These are phyloP conservation scores for Aspergillus hancockii DNA, from an alignment of 495 filamentous ascomycete genomes.

Conservation along the genomic window DNA sequence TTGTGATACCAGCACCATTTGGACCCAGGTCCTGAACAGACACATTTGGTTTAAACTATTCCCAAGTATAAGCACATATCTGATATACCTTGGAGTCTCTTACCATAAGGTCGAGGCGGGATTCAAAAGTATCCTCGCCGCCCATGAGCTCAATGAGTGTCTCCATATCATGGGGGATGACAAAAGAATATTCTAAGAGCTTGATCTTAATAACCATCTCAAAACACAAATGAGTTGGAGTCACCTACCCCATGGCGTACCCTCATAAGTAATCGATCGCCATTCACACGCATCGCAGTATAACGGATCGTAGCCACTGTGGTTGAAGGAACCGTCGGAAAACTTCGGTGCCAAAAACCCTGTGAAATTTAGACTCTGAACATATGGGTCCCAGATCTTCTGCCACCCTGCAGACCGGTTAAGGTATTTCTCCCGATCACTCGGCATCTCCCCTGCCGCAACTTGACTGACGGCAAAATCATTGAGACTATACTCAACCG, in stretches of 20 bases:
- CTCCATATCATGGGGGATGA: conserved; percentile 66
- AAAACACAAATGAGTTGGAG: background rate
- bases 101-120: conserved; percentile 53
- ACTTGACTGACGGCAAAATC: conserved; percentile 70
- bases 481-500: conserved; percentile 73
- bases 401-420: conserved; percentile 63
- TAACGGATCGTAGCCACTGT: conserved; percentile 57
- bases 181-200: conserved; percentile 58
- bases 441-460: conserved; percentile 55
- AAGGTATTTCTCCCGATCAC: conserved; percentile 59
- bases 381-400: conserved; percentile 60
- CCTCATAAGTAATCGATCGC: conserved; percentile 42
- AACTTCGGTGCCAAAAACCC: conserved; percentile 65
- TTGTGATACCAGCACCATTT: conserved; percentile 41
- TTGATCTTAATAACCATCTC: background rate
- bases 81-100: background rate
- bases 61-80: background rate
- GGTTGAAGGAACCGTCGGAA: conserved; percentile 53
- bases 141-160: conserved; percentile 60
- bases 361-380: conserved; percentile 52
- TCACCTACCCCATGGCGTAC: conserved; percentile 38
- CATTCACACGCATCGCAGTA: conserved; percentile 67
- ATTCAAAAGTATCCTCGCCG: conserved; percentile 55
- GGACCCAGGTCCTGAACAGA: conserved; percentile 34
- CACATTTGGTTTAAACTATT: conserved; percentile 37